Base-by-base conservation (phyloP, 2,329 filamentous ascomycete genomes). In the Tolypocladium paradoxum region DNA sequence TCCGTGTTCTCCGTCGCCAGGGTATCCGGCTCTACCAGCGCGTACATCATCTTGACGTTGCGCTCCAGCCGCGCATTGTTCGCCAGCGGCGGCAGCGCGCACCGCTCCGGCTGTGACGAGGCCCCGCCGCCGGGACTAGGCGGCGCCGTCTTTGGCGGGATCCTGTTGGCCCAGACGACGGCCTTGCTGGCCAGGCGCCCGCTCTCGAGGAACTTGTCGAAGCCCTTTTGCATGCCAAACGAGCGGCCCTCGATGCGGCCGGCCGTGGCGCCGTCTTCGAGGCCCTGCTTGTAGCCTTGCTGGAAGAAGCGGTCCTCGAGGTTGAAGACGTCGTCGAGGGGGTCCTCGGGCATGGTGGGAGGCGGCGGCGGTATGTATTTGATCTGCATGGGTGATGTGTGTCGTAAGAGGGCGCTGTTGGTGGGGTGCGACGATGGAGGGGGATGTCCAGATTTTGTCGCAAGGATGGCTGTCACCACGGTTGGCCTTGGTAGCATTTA, bases 171-270 rank as follows among this genome's bases (percentile, higher is more conserved):
- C 91, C 92, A 97, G n/a, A 97, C 76, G 27, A 87, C 72, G 16
- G 89, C 83, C 62, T 83, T 85, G 46, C 90, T 88, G 61, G 92
- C 85, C 34, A 97, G 70, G 54, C 79, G 78, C 2, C 92, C 92
- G 67, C 90, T 81, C 57, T 90, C 85, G 43, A 87, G 66, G 64
- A 95, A 96, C 71, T 96, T 97, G 62, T 96, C 89, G 62, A 93
- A 97, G 0, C 91, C 92, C 58, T 91, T 93, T 66, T 95, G 87
- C 43, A 97, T 81, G 0, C 92, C 93, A 65, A 97, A 90, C 22
- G 90, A 82, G 50, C 90, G 87, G 56, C 93, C 93, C 76, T 99
- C 93, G 58, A 89, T 83, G 54, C 85, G 84, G 38, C 93, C 93
- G 34, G 88, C 85, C 55, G 79, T 78, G 40, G 82, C 75, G 55